phyloP scores from a whole-genome alignment of 2,329 filamentous ascomycete species.

The Epichloe hybrida region DNA sequence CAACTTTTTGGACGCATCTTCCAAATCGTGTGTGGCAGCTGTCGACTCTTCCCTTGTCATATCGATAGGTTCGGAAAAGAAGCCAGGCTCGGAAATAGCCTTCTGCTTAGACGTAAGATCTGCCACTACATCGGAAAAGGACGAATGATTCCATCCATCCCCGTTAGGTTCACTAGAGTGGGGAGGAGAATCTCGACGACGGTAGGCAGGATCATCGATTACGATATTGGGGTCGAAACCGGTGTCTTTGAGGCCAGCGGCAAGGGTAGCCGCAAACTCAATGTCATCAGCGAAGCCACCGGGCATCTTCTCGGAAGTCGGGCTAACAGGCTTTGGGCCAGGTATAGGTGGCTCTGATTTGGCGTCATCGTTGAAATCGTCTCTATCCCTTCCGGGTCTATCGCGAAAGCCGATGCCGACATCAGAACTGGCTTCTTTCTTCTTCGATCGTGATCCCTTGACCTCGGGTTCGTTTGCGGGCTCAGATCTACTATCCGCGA shows the following conservation, averaged over 20 bases:
- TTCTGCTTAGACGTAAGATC: slow-evolving; percentile 19
- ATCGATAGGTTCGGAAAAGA: slow-evolving; percentile 34
- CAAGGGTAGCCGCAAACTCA: slow-evolving; percentile 55
- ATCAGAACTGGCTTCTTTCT: slow-evolving; percentile 4
- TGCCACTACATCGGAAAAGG: slow-evolving; percentile 34
- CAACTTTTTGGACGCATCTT: slow-evolving; percentile 17
- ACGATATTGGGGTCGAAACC: slow-evolving; percentile 61
- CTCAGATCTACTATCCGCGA: slow-evolving; percentile 28
- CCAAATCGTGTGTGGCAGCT: slow-evolving; percentile 12
- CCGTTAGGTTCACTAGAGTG: slow-evolving; percentile 36
- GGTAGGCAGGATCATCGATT: slow-evolving; percentile 50
- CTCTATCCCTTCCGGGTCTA: slow-evolving; percentile 9
- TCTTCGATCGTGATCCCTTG: slow-evolving; percentile 6
- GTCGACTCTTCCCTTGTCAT: slow-evolving; percentile 22
- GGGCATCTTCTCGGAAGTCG: slow-evolving; percentile 40
- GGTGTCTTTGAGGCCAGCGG: slow-evolving; percentile 53
- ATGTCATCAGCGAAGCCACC: slow-evolving; percentile 54
- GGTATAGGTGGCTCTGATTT: slow-evolving; percentile 35
- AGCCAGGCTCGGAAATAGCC: slow-evolving; percentile 23
- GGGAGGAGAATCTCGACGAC: slow-evolving; percentile 49
- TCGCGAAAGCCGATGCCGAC: slow-evolving; percentile 8
- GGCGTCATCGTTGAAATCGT: slow-evolving; percentile 23
- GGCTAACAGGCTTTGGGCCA: slow-evolving; percentile 42
- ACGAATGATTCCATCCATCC: slow-evolving; percentile 31
- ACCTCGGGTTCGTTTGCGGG: slow-evolving; percentile 21